A percentile compares a stretch with the other conserved stretches of the same genome.
Conservation (phyloP, 139 green algal genomes). For the Chlorella sorokiniana region DNA sequence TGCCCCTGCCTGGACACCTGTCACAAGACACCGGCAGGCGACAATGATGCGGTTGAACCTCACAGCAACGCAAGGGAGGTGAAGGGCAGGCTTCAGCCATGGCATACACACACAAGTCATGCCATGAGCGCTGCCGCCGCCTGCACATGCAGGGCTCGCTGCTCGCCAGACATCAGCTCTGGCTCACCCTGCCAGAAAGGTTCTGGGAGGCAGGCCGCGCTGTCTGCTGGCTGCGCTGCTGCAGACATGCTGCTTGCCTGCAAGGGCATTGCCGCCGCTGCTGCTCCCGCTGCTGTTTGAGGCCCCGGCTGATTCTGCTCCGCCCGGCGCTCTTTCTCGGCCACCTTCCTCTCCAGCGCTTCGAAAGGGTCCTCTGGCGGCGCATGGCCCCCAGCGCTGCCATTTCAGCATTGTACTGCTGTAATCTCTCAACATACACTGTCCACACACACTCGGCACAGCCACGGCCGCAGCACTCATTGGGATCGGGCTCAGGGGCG, state of each 20-base stretch:
- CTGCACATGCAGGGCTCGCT: no score
- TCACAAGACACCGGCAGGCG: no score
- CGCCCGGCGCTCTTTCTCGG: not conserved
- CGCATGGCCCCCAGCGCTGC: not conserved
- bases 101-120: no score
- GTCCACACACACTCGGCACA: slow-evolving; percentile 49
- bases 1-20: no score
- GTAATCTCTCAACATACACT: slow-evolving; percentile 31
- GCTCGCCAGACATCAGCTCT: no score
- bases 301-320: not conserved
- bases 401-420: slow-evolving; percentile 18
- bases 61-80: no score
- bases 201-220: no score
- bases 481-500: slow-evolving; percentile 3
- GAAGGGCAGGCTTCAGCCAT: no score
- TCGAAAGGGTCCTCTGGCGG: slow-evolving; percentile 31
- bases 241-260: not conserved
- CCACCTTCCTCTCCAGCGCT: slow-evolving; percentile 31
- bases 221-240: not conserved
- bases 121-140: no score
- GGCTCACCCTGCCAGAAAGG: no score
- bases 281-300: not conserved
- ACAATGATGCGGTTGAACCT: no score
- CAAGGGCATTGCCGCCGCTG: not conserved
- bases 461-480: slow-evolving; percentile 44